phyloP scores from a whole-genome alignment of 495 filamentous ascomycete species.

The Saxophila tyrrhenica region DNA sequence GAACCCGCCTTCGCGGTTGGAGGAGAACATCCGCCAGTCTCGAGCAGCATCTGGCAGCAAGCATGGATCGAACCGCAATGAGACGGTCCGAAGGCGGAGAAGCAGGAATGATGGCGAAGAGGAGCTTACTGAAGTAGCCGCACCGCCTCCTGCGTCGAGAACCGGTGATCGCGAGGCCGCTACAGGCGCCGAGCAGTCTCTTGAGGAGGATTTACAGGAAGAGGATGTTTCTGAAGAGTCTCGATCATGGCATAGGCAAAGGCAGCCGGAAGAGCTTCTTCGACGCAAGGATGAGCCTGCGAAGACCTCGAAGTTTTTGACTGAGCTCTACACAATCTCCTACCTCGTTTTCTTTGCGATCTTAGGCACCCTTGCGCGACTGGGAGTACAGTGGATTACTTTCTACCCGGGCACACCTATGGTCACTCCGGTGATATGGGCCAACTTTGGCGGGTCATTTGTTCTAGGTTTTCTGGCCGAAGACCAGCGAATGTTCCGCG shows the following conservation, averaged over 20 bases:
- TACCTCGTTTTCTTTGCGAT: slow-evolving; percentile 83
- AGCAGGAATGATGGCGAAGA: neutral
- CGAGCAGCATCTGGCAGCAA: neutral
- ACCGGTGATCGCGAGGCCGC: neutral
- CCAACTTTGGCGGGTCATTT: slow-evolving; percentile 75
- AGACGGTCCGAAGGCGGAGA: neutral
- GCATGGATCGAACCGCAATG: too few species aligned
- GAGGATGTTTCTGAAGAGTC: neutral
- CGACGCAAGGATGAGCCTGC: neutral
- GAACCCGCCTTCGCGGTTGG: neutral
- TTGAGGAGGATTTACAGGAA: neutral
- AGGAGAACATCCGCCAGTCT: neutral
- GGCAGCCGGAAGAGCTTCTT: slow-evolving; percentile 8
- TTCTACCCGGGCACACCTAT: slow-evolving; percentile 70
- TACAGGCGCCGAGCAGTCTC: neutral
- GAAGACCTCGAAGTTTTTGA: slow-evolving; percentile 44
- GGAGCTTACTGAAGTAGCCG: neutral
- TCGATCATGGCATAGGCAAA: slow-evolving; percentile 1
- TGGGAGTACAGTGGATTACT: slow-evolving; percentile 73
- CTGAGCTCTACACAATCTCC: slow-evolving; percentile 63
- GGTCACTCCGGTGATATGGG: slow-evolving; percentile 68
- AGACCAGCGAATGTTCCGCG: slow-evolving; percentile 63
- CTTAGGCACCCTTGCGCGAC: slow-evolving; percentile 70
- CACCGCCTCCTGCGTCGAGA: neutral
- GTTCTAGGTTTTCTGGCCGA: slow-evolving; percentile 80